These are phyloP conservation scores for Colletotrichum phormii DNA, from an alignment of 2,329 filamentous ascomycete species.

Conservation along the genomic window DNA sequence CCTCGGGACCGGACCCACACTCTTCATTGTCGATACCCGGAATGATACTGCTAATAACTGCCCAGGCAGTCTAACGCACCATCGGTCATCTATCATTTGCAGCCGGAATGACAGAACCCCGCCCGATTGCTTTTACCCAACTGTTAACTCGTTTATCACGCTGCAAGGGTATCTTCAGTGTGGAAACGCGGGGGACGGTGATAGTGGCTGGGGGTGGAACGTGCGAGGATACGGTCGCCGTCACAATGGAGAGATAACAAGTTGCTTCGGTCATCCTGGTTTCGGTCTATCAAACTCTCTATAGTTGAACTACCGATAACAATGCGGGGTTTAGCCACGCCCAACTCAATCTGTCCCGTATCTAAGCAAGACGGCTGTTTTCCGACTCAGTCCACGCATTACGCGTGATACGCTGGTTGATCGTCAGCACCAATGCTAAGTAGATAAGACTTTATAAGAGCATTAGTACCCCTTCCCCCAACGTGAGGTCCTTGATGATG, in stretches of 20 bases:
- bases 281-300: not conserved
- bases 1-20: not conserved
- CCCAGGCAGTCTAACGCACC: not conserved
- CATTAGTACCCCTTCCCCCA: not conserved
- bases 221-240: constrained; percentile 1
- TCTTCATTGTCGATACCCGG: constrained; percentile 2
- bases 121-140: not conserved
- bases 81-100: not conserved
- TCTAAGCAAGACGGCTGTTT: not conserved
- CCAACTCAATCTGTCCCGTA: not conserved
- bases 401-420: not conserved
- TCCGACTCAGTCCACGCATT: not conserved
- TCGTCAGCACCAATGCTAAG: not conserved
- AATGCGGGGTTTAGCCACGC: not conserved
- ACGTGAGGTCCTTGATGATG: not conserved
- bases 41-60: not conserved
- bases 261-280: not conserved
- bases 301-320: not conserved
- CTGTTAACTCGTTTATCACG: no score
- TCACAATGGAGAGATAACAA: constrained; percentile 11
- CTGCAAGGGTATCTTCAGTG: not conserved
- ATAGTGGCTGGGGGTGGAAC: not conserved
- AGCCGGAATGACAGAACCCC: not conserved
- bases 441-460: not conserved
- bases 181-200: constrained; percentile 12